Evolutionary conservation across 352 stramenopile species (phyloP), one percentile per base, ranked within the genome.

Genomic region (Phytophthora crassamura): DNA sequence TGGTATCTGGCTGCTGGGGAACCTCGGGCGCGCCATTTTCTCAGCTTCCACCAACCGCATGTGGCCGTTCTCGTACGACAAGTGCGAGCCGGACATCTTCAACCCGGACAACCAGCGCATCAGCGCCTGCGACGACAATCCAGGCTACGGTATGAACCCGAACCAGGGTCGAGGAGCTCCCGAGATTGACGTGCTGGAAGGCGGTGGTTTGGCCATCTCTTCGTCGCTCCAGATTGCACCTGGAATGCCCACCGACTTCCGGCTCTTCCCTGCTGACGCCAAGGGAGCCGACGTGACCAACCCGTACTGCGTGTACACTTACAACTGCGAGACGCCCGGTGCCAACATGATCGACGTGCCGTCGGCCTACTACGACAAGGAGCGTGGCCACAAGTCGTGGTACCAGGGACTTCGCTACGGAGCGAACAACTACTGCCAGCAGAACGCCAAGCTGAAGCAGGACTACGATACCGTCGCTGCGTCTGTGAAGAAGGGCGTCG

Each of bases 161-260:
- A 79, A 84, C 10, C 61, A 82, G 48, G 94, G 94, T 2, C 77
- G 92, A 11, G 95, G 95, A 33, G 87, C 92, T 42, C 94, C 95
- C 0, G 95, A 98, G 61, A 98, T 98, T 67, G 93, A 98, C 77
- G 65, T 98, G 14, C 77, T 98, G 7, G 94, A 97, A 97, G 84
- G 89, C 74, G 76, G 75, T 16, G 80, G 92, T 25, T 66, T 71
- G 15, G 77, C 84, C 10, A 93, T 97, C 71, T 98, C 90, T 10
- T 92, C 88, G 25, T 97, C 92, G 36, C 80, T 97, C 1, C 94
- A 98, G 67, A 85, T 98, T 46, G 75, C 73, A 0, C 86, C 86
- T 0, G 89, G 85, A 7, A 90, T 90, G 74, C 85, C 84, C 0
- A 59, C 54, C 5, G 66, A 88, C 42, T 88, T 86, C 16, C 82